Conservation (phyloP, 2,329 filamentous ascomycete genomes). For the Colletotrichum lindemuthianum region DNA sequence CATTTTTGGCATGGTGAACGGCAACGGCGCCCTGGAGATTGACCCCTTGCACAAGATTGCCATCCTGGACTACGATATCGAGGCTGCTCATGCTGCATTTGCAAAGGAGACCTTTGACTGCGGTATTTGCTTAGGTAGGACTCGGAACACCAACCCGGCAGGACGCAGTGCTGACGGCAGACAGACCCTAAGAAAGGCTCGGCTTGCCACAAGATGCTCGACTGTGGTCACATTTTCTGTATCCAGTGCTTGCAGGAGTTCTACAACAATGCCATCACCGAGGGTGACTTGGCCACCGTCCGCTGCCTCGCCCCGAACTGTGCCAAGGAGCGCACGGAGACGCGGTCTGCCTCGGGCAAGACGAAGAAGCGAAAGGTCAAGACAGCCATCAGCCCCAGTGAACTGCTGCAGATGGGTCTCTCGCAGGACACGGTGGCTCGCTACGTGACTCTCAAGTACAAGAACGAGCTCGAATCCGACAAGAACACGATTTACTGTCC, state of each 20-base stretch:
- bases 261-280: constrained; percentile 86
- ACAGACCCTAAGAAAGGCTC: constrained; percentile 88
- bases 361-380: constrained; percentile 67
- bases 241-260: constrained; percentile 87
- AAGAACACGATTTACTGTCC: constrained; percentile 94
- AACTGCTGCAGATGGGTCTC: constrained; percentile 82
- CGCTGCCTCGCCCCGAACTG: constrained; percentile 85
- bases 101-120: constrained; percentile 88
- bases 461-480: constrained; percentile 90
- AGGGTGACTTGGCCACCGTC: constrained; percentile 83
- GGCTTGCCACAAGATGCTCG: constrained; percentile 81
- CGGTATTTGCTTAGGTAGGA: constrained; percentile 78
- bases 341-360: constrained; percentile 40
- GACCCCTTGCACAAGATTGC: constrained; percentile 71
- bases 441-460: constrained; percentile 91
- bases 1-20: constrained; percentile 66
- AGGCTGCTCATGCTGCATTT: constrained; percentile 78
- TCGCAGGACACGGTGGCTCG: constrained; percentile 79
- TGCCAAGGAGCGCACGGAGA: constrained; percentile 67
- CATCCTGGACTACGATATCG: constrained; percentile 81
- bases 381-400: constrained; percentile 79
- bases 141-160: neutral
- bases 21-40: constrained; percentile 60
- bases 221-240: constrained; percentile 94
- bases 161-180: constrained; percentile 4